A percentile compares a stretch with the other conserved stretches of the same genome.
Evolutionary conservation across 495 filamentous ascomycete genomes (phyloP).

Genomic region (Penicillium odoratum): DNA sequence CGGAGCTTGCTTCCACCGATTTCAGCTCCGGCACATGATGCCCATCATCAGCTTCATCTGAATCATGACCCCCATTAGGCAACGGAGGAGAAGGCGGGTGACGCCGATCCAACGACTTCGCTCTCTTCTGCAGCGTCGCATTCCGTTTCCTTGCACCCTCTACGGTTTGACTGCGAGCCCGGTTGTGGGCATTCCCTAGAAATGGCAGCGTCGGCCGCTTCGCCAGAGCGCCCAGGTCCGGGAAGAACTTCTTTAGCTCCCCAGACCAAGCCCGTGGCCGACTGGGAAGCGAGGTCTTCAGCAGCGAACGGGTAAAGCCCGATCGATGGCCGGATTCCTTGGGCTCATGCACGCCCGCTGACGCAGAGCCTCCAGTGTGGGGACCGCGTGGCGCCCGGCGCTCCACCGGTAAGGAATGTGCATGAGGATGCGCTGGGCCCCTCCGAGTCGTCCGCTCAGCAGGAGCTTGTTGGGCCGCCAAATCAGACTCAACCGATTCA

Average conservation of each 20-base stretch:
- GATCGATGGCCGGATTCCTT: slow-evolving; percentile 25
- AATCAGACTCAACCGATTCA: slow-evolving; percentile 21
- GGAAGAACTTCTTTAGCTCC: slow-evolving; percentile 45
- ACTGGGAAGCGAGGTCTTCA: slow-evolving; percentile 40
- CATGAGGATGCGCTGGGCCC: slow-evolving; percentile 12
- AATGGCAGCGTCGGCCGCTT: slow-evolving; percentile 51
- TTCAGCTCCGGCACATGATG: slow-evolving; percentile 30
- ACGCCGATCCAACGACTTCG: slow-evolving; percentile 17
- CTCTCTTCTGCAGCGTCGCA: background rate
- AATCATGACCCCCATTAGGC: slow-evolving; percentile 6
- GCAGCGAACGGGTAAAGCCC: slow-evolving; percentile 42
- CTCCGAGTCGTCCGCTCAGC: slow-evolving; percentile 3
- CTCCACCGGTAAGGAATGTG: slow-evolving; percentile 4
- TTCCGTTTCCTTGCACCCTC: slow-evolving; percentile 12
- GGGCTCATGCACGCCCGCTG: slow-evolving; percentile 5
- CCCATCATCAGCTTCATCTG: slow-evolving; percentile 22
- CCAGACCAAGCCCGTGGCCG: slow-evolving; percentile 44
- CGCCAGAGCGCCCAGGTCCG: slow-evolving; percentile 43
- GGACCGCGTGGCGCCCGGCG: slow-evolving; percentile 16
- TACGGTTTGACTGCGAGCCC: slow-evolving; percentile 33
- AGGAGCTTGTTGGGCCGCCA: background rate
- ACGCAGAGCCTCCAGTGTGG: slow-evolving; percentile 17
- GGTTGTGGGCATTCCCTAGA: slow-evolving; percentile 31
- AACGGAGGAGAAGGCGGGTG: background rate
- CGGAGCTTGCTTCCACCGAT: slow-evolving; percentile 29